These are phyloP conservation scores for Colletotrichum sp. DNA, from an alignment of 2,329 filamentous ascomycete species.

Conservation along the genomic window DNA sequence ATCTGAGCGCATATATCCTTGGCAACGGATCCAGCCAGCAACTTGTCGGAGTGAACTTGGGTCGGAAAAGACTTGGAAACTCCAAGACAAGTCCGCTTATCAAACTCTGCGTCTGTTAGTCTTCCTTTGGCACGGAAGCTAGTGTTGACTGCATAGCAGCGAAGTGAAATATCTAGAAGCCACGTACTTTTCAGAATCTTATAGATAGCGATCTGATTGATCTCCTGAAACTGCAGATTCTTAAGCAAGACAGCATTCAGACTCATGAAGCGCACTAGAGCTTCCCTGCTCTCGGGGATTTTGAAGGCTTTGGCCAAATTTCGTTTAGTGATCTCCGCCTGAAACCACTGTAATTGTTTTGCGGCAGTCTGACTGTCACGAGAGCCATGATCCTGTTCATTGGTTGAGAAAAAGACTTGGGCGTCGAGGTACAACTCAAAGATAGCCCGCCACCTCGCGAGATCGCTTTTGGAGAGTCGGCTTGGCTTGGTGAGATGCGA, in stretches of 20 bases:
- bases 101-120: slow-evolving; percentile 68
- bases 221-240: slow-evolving; percentile 82
- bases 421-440: slow-evolving; percentile 84
- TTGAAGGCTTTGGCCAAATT: slow-evolving; percentile 68
- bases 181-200: slow-evolving; percentile 84
- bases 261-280: slow-evolving; percentile 71
- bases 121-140: background rate
- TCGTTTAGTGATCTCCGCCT: slow-evolving; percentile 66
- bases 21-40: slow-evolving; percentile 71
- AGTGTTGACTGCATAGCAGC: background rate
- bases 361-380: slow-evolving; percentile 70
- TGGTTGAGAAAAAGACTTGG: slow-evolving; percentile 81
- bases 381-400: slow-evolving; percentile 72
- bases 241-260: slow-evolving; percentile 81
- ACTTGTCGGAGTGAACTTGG: slow-evolving; percentile 61
- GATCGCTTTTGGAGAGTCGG: slow-evolving; percentile 66
- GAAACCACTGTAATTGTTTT: slow-evolving; percentile 74
- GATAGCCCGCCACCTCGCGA: slow-evolving; percentile 79
- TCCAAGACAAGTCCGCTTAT: slow-evolving; percentile 80
- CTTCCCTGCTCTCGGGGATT: slow-evolving; percentile 66
- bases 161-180: background rate
- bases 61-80: slow-evolving; percentile 68
- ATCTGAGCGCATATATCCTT: slow-evolving; percentile 79
- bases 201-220: slow-evolving; percentile 76
- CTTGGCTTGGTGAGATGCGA: slow-evolving; percentile 68